Evolutionary conservation across 2,329 filamentous ascomycete genomes (phyloP).

Genomic region (Colletotrichum sp.): DNA sequence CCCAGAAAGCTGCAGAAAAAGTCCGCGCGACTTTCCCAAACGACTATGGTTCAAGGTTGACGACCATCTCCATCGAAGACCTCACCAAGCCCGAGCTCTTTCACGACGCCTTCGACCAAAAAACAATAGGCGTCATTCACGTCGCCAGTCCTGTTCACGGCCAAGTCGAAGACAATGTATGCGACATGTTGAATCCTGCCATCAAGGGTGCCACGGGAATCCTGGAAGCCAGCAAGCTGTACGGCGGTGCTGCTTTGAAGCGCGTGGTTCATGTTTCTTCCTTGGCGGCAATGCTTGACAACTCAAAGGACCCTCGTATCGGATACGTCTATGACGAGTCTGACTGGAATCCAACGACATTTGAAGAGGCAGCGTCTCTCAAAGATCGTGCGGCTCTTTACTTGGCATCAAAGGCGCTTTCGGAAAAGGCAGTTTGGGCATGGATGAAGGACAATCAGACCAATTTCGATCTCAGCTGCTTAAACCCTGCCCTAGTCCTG

Average conservation of each 20-base stretch:
- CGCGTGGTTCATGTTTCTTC: conserved; percentile 49
- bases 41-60: neutral
- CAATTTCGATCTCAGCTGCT: conserved; percentile 35
- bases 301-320: neutral
- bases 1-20: conserved; percentile 11
- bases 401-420: neutral
- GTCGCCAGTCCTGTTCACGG: neutral
- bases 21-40: neutral
- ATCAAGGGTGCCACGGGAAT: conserved; percentile 43
- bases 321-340: neutral
- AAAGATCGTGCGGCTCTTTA: neutral
- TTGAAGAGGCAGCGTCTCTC: neutral
- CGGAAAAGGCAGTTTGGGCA: neutral
- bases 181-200: conserved; percentile 23
- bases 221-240: conserved; percentile 25
- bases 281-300: conserved; percentile 22
- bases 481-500: conserved; percentile 24
- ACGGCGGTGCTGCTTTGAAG: conserved; percentile 34
- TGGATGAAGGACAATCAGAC: conserved; percentile 36
- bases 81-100: conserved; percentile 40
- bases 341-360: neutral
- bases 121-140: neutral
- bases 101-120: conserved; percentile 27
- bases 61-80: neutral
- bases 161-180: neutral